Conservation (phyloP, 495 filamentous ascomycete genomes). For the Viridothelium virens region DNA sequence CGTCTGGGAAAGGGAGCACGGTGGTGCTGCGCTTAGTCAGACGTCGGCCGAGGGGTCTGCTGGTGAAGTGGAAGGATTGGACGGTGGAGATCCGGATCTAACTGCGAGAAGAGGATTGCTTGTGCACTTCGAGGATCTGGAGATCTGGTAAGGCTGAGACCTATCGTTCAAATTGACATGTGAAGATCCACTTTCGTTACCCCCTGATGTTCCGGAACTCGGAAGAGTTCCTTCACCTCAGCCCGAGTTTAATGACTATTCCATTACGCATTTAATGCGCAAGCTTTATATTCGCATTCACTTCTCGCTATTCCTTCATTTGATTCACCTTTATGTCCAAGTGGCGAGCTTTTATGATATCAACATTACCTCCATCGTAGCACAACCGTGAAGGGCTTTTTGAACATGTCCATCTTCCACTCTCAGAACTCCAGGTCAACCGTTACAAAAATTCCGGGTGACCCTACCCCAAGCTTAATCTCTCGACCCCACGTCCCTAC, state of each 20-base stretch:
- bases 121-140: background rate
- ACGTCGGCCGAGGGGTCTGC: background rate
- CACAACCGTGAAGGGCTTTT: too few relatives aligned
- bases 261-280: conserved; percentile 26
- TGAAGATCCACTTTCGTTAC: too few relatives aligned
- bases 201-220: background rate
- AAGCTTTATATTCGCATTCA: conserved; percentile 69
- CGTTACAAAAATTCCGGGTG: too few relatives aligned
- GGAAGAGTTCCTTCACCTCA: background rate
- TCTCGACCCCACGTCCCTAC: too few relatives aligned
- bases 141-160: background rate
- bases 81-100: background rate
- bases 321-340: too few relatives aligned
- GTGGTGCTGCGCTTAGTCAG: background rate
- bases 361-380: too few relatives aligned
- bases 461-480: too few relatives aligned
- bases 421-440: too few relatives aligned
- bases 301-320: background rate
- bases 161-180: background rate
- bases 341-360: too few relatives aligned
- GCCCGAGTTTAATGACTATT: conserved; percentile 36
- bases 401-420: too few relatives aligned
- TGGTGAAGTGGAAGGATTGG: background rate
- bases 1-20: conserved; percentile 7
- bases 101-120: background rate